These are phyloP conservation scores for Perkinsela sp. DNA, from an alignment of 208 protist species.

Conservation along the genomic window DNA sequence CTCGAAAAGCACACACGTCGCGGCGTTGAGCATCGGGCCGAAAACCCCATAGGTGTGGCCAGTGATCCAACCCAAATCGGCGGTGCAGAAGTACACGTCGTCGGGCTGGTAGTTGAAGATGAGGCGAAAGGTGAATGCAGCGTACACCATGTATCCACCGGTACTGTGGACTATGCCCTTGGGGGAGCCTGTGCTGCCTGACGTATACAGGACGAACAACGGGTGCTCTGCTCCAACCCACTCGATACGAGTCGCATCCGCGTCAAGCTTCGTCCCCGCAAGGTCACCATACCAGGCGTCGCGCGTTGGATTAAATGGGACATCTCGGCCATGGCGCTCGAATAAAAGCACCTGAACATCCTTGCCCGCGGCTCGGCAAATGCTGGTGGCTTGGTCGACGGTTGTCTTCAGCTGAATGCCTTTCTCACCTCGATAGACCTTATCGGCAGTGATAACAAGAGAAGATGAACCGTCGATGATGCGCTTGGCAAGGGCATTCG, in stretches of 20 bases:
- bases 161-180: constrained; percentile 81
- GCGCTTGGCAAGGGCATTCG: constrained; percentile 17
- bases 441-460: constrained; percentile 45
- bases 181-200: constrained; percentile 80
- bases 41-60: constrained; percentile 91
- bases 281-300: constrained; percentile 40
- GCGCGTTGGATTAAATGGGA: constrained; percentile 17
- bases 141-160: constrained; percentile 74
- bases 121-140: constrained; percentile 63
- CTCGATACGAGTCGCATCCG: constrained; percentile 24
- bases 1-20: constrained; percentile 80
- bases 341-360: constrained; percentile 16
- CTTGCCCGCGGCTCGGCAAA: constrained; percentile 9
- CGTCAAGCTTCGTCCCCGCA: constrained; percentile 7
- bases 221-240: constrained; percentile 74
- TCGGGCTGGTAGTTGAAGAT: constrained; percentile 75
- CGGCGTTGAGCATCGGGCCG: constrained; percentile 81
- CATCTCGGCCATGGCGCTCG: constrained; percentile 12
- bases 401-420: constrained; percentile 55
- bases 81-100: constrained; percentile 80
- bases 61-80: constrained; percentile 78
- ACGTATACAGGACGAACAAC: constrained; percentile 91
- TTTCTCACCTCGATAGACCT: constrained; percentile 43
- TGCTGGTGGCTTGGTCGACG: constrained; percentile 28
- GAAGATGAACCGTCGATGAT: constrained; percentile 20